phyloP scores from a whole-genome alignment of 768 basidiomycete species.

The Pulveroboletus frians region DNA sequence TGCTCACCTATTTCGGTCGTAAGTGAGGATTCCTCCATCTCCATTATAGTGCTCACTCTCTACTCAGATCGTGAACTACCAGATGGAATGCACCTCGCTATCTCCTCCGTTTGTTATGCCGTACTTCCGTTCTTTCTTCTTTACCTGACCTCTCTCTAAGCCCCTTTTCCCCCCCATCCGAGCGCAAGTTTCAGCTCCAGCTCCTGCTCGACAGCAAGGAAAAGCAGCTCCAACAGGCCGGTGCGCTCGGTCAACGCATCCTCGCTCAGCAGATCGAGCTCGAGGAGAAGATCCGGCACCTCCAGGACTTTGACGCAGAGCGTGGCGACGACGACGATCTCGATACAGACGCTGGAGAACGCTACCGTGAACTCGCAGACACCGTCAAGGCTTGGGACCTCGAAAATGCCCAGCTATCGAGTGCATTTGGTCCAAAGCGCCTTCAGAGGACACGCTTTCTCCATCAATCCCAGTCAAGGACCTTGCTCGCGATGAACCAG shows the following conservation, averaged over 20 bases:
- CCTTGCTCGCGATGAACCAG: constrained; percentile 55
- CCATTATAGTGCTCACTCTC: too few relatives aligned
- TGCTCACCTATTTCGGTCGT: too few relatives aligned
- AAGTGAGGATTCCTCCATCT: too few relatives aligned
- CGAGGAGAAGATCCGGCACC: constrained; percentile 78
- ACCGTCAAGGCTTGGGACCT: constrained; percentile 72
- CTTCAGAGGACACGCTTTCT: constrained; percentile 45
- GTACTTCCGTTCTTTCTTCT: constrained; percentile 26
- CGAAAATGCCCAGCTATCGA: constrained; percentile 73
- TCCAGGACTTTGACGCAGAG: constrained; percentile 67
- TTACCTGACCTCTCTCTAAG: constrained; percentile 41
- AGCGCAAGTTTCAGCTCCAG: constrained; percentile 60
- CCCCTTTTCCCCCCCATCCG: constrained; percentile 46
- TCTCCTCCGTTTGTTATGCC: too few relatives aligned
- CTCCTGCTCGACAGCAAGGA: constrained; percentile 84
- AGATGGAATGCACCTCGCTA: too few relatives aligned
- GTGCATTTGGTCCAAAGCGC: constrained; percentile 56
- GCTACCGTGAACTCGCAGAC: constrained; percentile 72
- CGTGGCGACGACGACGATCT: constrained; percentile 59
- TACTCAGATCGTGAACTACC: too few relatives aligned
- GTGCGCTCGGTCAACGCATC: constrained; percentile 88
- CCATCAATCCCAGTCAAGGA: constrained; percentile 44
- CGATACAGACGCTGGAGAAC: constrained; percentile 62
- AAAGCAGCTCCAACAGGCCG: constrained; percentile 86
- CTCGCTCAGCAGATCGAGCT: constrained; percentile 91